Base-by-base conservation (phyloP, 2,329 filamentous ascomycete species). In the Aspergillus sclerotialis region DNA sequence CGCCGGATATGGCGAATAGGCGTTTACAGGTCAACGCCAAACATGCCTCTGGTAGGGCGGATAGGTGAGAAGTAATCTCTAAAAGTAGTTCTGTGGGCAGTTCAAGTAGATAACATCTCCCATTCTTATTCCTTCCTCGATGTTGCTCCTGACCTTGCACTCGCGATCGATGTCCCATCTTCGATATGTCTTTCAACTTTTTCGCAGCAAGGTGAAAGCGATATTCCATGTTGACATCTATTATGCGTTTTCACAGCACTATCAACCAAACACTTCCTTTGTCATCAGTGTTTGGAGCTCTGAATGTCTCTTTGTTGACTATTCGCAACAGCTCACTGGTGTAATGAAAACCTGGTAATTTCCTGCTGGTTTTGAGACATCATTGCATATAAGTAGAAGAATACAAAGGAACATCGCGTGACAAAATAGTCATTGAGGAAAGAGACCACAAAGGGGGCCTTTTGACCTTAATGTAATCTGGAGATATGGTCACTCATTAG, bases 1-100 rank as follows among this genome's bases (percentile, higher is more conserved):
- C 40, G 1, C 48, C 49, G 4, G 52, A 60, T 19, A 63, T 60
- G 4, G 48, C 42, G 30, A 56, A 50, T 30, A 63, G 43, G 32
- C 58, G 56, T 40, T 56, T 61, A 44, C 59, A 61, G 13, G 58
- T 61, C 33, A 63, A 42, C n/a, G 60, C 58, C 26, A 63, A 44
- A 30, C 51, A 58, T 12, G 60, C 57, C 32, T 58, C 53, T 25
- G 60, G 55, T 7, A 63, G 35, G 10, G 54, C 43, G 8, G 53
- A 47, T 23, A 63, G 39, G 36, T 63, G 50, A 7, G 58, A 61
- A 12, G 51, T 44, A 31, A 63, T 62, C 36, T 61, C 56, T 13
- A 60, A 41, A 10, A 63, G 40, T 29, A 63, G 33, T 42, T 63
- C 60, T 7, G 58, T 61, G 15, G 60, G 60, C 12, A 63, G 42